These are phyloP conservation scores for Pichia californica DNA, from an alignment of 805 yeast species.

Conservation along the genomic window DNA sequence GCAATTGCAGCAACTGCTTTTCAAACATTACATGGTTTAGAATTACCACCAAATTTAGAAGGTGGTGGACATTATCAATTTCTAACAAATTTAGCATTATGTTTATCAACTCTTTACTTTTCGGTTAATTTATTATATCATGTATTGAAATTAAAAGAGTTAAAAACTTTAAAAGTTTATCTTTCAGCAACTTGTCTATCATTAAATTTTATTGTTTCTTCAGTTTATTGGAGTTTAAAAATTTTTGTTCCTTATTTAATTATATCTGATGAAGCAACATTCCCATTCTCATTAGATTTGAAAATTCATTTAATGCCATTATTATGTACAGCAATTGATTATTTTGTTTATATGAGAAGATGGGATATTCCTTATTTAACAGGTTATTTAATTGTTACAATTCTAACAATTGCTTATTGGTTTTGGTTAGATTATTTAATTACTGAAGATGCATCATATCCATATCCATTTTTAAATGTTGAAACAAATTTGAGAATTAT, in stretches of 20 bases:
- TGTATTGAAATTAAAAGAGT: conserved; percentile 20
- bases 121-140: conserved; percentile 35
- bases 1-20: conserved; percentile 13
- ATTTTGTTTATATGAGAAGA: conserved; percentile 43
- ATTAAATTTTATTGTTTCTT: conserved; percentile 53
- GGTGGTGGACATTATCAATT: conserved; percentile 68
- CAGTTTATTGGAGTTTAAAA: conserved; percentile 65
- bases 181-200: conserved; percentile 51
- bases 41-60: conserved; percentile 43
- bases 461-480: conserved; percentile 64
- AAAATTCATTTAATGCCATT: conserved; percentile 57
- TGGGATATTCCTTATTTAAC: conserved; percentile 31
- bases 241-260: conserved; percentile 46
- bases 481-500: conserved; percentile 36
- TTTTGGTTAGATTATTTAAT: conserved; percentile 41
- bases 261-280: conserved; percentile 28
- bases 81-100: conserved; percentile 58
- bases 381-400: conserved; percentile 35
- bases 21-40: conserved; percentile 13
- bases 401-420: conserved; percentile 47
- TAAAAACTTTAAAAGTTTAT: conserved; percentile 30
- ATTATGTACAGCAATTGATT: conserved; percentile 45
- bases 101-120: conserved; percentile 39
- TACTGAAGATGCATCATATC: conserved; percentile 42
- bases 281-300: conserved; percentile 49